phyloP scores from a whole-genome alignment of 202 grass and related monocot genomes.

The Zizania palustris region DNA sequence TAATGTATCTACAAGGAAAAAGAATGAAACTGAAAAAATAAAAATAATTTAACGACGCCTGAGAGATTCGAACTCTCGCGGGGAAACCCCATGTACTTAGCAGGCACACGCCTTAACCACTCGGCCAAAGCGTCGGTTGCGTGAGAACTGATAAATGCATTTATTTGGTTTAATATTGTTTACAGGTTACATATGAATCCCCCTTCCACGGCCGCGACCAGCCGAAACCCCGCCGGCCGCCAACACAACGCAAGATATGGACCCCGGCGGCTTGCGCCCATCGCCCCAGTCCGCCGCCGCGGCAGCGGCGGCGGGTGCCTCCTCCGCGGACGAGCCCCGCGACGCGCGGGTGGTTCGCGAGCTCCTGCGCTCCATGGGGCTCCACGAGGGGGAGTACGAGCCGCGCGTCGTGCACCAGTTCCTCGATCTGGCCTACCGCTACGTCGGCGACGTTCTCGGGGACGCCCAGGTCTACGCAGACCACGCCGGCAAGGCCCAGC shows the following conservation, averaged over 20 bases:
- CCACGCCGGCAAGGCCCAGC: conserved; percentile 71
- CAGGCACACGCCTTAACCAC: conserved; percentile 71
- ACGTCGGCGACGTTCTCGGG: conserved; percentile 83
- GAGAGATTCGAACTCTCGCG: conserved; percentile 84
- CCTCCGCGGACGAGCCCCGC: conserved; percentile 64
- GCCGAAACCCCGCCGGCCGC: not conserved
- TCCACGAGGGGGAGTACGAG: conserved; percentile 87
- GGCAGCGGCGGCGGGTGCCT: conserved; percentile 12
- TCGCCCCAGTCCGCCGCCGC: conserved; percentile 23
- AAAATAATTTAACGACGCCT: conserved; percentile 21
- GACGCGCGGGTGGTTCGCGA: conserved; percentile 83
- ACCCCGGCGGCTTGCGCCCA: conserved; percentile 44
- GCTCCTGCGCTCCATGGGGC: conserved; percentile 95
- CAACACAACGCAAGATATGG: conserved; percentile 21
- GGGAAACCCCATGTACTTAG: conserved; percentile 86
- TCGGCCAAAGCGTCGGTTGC: conserved; percentile 40
- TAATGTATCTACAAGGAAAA: too few relatives aligned
- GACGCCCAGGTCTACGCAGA: conserved; percentile 89
- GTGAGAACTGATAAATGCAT: too few relatives aligned
- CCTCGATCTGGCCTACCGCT: conserved; percentile 89
- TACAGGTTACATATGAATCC: too few relatives aligned
- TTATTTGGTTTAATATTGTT: too few relatives aligned
- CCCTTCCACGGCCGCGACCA: not conserved
- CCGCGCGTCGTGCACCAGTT: conserved; percentile 88
- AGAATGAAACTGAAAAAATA: too few relatives aligned